Evolutionary conservation across 345 rosid species (phyloP).

Genomic region (Camelina sativa): DNA sequence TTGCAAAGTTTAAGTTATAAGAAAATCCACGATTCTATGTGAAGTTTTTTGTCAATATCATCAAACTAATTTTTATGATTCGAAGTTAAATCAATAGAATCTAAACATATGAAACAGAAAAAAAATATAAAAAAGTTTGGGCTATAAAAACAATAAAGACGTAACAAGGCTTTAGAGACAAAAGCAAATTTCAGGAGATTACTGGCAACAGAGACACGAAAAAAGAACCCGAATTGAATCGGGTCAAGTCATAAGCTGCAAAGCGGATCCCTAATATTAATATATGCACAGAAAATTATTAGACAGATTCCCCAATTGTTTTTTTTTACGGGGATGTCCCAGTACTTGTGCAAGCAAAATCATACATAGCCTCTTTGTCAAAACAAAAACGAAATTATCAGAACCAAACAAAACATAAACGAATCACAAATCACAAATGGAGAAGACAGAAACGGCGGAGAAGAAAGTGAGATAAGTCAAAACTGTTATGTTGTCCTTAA

Average conservation of each 20-base stretch:
- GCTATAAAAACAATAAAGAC: neutral
- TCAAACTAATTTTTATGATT: no score
- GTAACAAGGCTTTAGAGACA: neutral
- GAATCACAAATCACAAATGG: neutral
- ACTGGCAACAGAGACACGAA: constrained; percentile 44
- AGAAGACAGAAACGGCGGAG: constrained; percentile 13
- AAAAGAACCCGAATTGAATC: constrained; percentile 19
- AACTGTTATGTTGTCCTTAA: neutral
- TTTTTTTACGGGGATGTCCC: constrained; percentile 37
- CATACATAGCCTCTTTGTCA: neutral
- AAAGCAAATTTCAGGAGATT: constrained; percentile 42
- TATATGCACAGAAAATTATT: constrained; percentile 42
- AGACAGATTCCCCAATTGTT: constrained; percentile 41
- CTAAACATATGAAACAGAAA: neutral
- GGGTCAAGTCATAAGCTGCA: constrained; percentile 41
- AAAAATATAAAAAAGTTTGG: no score
- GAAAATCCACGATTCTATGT: no score
- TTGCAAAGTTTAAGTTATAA: no score
- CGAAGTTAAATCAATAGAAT: no score
- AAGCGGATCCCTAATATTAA: constrained; percentile 47
- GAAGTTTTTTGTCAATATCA: no score
- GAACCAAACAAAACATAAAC: neutral
- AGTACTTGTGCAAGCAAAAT: constrained; percentile 47
- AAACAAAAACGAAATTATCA: neutral
- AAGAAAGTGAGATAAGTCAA: neutral